Evolutionary conservation across 2,329 filamentous ascomycete genomes (phyloP).

Genomic region (Fusarium sublunatum): DNA sequence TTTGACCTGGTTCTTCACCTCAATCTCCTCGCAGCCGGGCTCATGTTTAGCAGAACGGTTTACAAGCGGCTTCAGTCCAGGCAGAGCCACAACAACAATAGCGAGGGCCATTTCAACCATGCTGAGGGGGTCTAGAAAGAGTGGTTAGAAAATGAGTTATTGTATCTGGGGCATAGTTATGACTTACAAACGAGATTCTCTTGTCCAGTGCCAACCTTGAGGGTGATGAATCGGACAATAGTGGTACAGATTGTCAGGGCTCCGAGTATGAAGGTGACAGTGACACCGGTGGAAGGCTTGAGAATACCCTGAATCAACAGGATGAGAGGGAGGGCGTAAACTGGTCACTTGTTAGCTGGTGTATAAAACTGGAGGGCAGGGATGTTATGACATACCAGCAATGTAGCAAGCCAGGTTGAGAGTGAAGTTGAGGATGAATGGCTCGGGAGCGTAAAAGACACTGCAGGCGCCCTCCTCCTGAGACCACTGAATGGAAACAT

Average conservation of each 20-base stretch:
- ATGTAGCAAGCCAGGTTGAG: conserved; percentile 51
- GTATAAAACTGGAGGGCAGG: accelerated
- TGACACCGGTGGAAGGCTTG: conserved; percentile 26
- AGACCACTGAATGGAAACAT: conserved; percentile 52
- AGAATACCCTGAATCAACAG: conserved; percentile 45
- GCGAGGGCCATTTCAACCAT: conserved; percentile 39
- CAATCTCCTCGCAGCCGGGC: conserved; percentile 6
- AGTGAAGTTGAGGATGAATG: conserved; percentile 52
- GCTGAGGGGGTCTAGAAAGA: conserved; percentile 30
- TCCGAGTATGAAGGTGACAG: conserved; percentile 34
- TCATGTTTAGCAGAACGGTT: conserved; percentile 19
- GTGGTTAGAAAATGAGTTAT: not conserved
- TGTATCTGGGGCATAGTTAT: accelerated
- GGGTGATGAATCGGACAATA: conserved; percentile 29
- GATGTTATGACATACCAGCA: conserved; percentile 37
- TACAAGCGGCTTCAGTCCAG: conserved; percentile 37
- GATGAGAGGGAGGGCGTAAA: conserved; percentile 49
- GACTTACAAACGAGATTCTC: conserved; percentile 41
- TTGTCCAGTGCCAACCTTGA: conserved; percentile 39
- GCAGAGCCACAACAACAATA: conserved; percentile 35
- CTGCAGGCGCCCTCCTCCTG: conserved; percentile 52
- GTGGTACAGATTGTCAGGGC: conserved; percentile 36
- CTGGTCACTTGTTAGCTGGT: conserved; percentile 25
- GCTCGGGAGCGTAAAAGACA: conserved; percentile 50
- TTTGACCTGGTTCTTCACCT: conserved; percentile 24